A percentile compares a stretch with the other conserved stretches of the same genome.
Conservation (phyloP, 768 basidiomycete species). For the Naematelia aurantialba region DNA sequence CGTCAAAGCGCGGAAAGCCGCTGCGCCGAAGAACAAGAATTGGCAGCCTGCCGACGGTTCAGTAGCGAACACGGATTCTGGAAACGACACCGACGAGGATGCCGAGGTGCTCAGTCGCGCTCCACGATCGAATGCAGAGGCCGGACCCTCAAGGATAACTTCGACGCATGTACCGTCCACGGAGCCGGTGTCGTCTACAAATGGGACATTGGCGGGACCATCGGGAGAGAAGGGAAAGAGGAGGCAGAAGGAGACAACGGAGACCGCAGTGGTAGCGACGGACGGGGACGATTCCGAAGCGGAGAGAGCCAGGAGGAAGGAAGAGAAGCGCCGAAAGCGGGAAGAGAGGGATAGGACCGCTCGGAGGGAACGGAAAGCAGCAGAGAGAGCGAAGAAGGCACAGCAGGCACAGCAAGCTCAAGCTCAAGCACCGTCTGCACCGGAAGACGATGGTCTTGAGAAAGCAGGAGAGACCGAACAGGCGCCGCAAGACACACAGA, state of each 20-base stretch:
- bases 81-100: constrained; percentile 1
- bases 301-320: constrained; percentile 16
- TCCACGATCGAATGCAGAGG: constrained; percentile 6
- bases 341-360: constrained; percentile 24
- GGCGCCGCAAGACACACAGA: too few relatives aligned
- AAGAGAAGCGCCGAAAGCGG: constrained; percentile 28
- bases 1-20: constrained; percentile 34
- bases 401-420: not conserved
- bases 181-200: too few relatives aligned
- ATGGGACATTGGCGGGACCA: not conserved
- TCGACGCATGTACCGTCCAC: too few relatives aligned
- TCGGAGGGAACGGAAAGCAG: constrained; percentile 14
- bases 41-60: constrained; percentile 13
- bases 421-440: not conserved
- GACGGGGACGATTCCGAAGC: constrained; percentile 34
- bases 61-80: not conserved
- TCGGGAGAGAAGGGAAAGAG: constrained; percentile 5
- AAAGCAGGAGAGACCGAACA: not conserved
- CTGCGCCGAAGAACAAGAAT: constrained; percentile 38
- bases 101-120: constrained; percentile 14
- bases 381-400: constrained; percentile 16
- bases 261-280: constrained; percentile 15
- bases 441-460: not conserved
- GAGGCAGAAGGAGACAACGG: constrained; percentile 6
- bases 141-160: not conserved